Evolutionary conservation across 2,329 filamentous ascomycete species (phyloP).

Genomic region (Phyllosticta paracitricarpa): DNA sequence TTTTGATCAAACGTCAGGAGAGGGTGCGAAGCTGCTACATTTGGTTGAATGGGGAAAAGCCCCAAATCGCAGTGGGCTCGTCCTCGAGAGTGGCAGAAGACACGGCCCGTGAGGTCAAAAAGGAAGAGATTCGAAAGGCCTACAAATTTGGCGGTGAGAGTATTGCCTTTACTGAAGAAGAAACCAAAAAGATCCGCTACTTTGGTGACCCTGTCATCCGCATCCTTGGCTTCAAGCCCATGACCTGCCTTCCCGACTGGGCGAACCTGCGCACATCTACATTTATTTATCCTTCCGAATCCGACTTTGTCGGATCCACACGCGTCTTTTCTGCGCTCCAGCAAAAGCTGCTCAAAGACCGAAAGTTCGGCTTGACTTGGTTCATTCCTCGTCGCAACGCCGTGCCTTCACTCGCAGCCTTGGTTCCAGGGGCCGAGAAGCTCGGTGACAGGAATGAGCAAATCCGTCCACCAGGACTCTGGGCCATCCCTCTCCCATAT

Average conservation of each 20-base stretch:
- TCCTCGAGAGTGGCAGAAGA: constrained; percentile 71
- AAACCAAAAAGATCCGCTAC: constrained; percentile 64
- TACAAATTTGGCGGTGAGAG: constrained; percentile 94
- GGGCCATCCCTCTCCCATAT: constrained; percentile 80
- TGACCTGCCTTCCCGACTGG: constrained; percentile 67
- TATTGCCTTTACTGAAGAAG: constrained; percentile 74
- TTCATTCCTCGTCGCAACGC: constrained; percentile 75
- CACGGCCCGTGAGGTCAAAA: constrained; percentile 65
- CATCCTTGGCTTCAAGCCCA: constrained; percentile 87
- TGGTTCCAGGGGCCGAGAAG: constrained; percentile 64
- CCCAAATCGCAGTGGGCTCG: constrained; percentile 66
- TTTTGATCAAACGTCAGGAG: constrained; percentile 73
- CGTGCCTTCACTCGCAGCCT: constrained; percentile 66
- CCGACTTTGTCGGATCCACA: constrained; percentile 80
- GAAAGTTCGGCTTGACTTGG: constrained; percentile 84
- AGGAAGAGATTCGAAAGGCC: constrained; percentile 74
- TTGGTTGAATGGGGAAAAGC: constrained; percentile 75
- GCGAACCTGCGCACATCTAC: constrained; percentile 75
- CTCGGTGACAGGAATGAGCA: constrained; percentile 55
- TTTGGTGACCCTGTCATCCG: constrained; percentile 78
- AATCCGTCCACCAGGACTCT: constrained; percentile 71
- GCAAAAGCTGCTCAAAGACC: constrained; percentile 68
- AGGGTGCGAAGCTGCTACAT: constrained; percentile 78
- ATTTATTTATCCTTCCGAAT: constrained; percentile 91
- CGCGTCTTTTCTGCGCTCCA: constrained; percentile 87